Percentiles rank a stretch among this genome's conserved stretches.
These are phyloP conservation scores for Austroboletus novae-zelandiae DNA, from an alignment of 1,284 basidiomycete genomes.

Conservation along the genomic window DNA sequence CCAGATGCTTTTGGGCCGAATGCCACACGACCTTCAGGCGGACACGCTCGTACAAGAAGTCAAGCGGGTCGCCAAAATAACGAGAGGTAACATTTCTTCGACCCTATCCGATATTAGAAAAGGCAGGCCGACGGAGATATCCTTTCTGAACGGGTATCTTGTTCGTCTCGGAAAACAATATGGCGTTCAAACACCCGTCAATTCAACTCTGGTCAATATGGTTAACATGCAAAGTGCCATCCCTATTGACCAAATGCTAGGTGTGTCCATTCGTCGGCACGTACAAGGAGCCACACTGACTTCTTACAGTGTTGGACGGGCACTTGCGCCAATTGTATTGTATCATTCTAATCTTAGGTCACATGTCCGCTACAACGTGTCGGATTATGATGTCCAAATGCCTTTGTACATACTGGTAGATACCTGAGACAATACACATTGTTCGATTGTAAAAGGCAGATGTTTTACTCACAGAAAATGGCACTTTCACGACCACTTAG, in stretches of 20 bases:
- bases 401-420: no score
- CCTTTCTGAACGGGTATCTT: constrained; percentile 88
- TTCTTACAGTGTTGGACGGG: no score
- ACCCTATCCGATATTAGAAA: constrained; percentile 71
- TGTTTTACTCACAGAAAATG: no score
- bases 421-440: no score
- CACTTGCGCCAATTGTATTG: no score
- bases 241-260: constrained; percentile 43
- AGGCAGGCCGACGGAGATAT: constrained; percentile 69
- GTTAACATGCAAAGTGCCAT: constrained; percentile 48
- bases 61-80: constrained; percentile 52
- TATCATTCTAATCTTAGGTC: no score
- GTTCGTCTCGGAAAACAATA: constrained; percentile 61
- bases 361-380: no score
- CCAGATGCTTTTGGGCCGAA: constrained; percentile 35
- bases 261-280: constrained; percentile 9
- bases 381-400: no score
- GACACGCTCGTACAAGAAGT: constrained; percentile 49
- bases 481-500: no score
- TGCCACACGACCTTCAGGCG: constrained; percentile 43
- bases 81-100: constrained; percentile 69
- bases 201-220: constrained; percentile 60
- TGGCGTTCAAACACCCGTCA: constrained; percentile 62
- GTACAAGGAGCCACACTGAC: constrained; percentile 1
- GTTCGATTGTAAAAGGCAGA: no score